Conservation (phyloP, 2,329 filamentous ascomycete genomes). For the Colletotrichum sp. region DNA sequence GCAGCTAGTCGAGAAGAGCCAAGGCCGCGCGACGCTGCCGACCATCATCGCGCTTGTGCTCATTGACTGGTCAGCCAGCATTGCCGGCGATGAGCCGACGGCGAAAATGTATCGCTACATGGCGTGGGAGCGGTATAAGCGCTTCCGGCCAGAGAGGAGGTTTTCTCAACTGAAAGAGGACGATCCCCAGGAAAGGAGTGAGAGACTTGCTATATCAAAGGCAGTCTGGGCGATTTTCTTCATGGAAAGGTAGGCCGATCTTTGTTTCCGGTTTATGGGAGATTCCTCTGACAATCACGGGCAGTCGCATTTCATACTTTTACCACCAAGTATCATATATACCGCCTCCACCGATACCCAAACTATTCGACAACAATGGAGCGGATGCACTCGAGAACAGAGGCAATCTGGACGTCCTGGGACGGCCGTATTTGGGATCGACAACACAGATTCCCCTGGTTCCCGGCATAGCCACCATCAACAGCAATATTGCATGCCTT, state of each 20-base stretch:
- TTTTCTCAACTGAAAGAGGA: not conserved
- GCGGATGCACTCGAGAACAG: not conserved
- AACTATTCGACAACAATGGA: slow-evolving; percentile 3
- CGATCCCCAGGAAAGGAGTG: not conserved
- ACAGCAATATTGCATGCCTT: not conserved
- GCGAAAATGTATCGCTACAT: slow-evolving; percentile 19
- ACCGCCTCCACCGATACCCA: slow-evolving; percentile 6
- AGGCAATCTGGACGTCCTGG: slow-evolving; percentile 13
- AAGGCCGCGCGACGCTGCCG: slow-evolving; percentile 10
- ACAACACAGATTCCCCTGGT: not conserved
- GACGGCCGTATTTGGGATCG: not conserved
- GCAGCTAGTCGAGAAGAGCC: slow-evolving; percentile 15
- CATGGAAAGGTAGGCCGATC: slow-evolving; percentile 4
- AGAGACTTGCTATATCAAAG: slow-evolving; percentile 2
- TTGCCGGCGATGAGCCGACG: slow-evolving; percentile 8
- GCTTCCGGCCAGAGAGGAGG: not conserved
- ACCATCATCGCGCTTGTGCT: slow-evolving; percentile 6
- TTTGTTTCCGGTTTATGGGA: fast-evolving
- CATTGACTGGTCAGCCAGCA: slow-evolving; percentile 4
- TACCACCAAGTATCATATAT: not conserved
- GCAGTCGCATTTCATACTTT: slow-evolving; percentile 13
- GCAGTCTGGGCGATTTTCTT: slow-evolving; percentile 11
- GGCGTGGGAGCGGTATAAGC: slow-evolving; percentile 18
- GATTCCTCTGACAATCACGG: not conserved
- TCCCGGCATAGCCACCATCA: not conserved